Evolutionary conservation across 257 asterid species (phyloP).

Genomic region (Nemophila menziesii): DNA sequence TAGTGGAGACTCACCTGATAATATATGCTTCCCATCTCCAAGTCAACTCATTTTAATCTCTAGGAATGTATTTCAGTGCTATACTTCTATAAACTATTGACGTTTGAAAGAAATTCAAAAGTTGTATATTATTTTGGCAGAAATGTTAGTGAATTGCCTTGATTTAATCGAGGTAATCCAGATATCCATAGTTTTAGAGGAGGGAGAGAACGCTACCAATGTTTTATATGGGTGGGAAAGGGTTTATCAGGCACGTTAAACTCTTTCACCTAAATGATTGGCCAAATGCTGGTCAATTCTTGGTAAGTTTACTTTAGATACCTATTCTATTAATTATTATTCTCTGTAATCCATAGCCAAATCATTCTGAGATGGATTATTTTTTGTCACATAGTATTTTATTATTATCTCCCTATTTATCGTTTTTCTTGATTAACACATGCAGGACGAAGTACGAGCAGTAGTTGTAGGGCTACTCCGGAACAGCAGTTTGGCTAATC

Average conservation of each 20-base stretch:
- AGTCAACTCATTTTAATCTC: too few relatives aligned
- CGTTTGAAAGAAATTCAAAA: too few relatives aligned
- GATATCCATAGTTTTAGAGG: slow-evolving; percentile 90
- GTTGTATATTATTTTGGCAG: slow-evolving; percentile 17
- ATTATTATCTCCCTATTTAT: too few relatives aligned
- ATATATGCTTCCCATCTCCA: too few relatives aligned
- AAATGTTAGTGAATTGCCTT: slow-evolving; percentile 56
- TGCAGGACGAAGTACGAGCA: slow-evolving; percentile 88
- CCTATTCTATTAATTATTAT: too few relatives aligned
- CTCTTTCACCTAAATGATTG: slow-evolving; percentile 95
- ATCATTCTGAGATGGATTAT: too few relatives aligned
- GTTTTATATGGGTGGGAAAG: slow-evolving; percentile 79
- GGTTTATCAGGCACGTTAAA: slow-evolving; percentile 84
- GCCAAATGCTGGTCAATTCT: slow-evolving; percentile 77
- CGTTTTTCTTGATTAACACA: too few relatives aligned
- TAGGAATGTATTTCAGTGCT: too few relatives aligned
- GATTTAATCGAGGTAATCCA: slow-evolving; percentile 85
- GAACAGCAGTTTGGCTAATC: slow-evolving; percentile 61
- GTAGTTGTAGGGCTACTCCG: slow-evolving; percentile 92
- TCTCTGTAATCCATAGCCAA: too few relatives aligned
- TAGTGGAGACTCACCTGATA: too few relatives aligned
- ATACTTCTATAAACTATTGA: background rate
- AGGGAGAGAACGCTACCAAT: slow-evolving; percentile 96
- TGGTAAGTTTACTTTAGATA: slow-evolving; percentile 34
- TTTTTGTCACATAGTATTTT: too few relatives aligned